Evolutionary conservation across 306 rosid species (phyloP).

Genomic region (Purshia tridentata): DNA sequence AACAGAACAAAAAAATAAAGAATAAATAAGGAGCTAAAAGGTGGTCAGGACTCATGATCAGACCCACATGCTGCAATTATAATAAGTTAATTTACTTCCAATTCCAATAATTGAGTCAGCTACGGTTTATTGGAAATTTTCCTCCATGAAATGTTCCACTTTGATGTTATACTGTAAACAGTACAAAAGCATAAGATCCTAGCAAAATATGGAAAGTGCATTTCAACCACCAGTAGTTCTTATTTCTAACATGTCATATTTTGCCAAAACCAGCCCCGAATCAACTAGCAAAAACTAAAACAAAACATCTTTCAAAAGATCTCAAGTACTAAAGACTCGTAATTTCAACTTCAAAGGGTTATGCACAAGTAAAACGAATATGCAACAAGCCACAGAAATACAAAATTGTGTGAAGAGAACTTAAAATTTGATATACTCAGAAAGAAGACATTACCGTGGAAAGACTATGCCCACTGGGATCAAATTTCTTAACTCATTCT

Average conservation of each 20-base stretch:
- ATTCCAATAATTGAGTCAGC: not conserved
- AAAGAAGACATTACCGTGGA: slow-evolving; percentile 72
- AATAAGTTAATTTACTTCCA: not conserved
- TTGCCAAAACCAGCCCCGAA: not conserved
- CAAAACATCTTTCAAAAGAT: not conserved
- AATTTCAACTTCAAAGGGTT: not conserved
- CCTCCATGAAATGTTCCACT: not conserved
- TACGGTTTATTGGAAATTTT: not conserved
- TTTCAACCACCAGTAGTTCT: not conserved
- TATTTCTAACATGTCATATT: not conserved
- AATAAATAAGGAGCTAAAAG: not conserved
- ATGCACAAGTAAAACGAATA: not conserved
- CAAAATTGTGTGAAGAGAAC: not conserved
- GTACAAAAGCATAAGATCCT: no score
- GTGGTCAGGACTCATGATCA: not conserved
- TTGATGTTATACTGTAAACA: not conserved
- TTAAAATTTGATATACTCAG: not conserved
- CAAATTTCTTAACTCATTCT: slow-evolving; percentile 63
- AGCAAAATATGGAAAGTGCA: not conserved
- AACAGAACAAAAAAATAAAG: not conserved
- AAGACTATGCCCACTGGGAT: slow-evolving; percentile 75
- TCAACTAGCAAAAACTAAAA: not conserved
- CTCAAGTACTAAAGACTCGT: not conserved
- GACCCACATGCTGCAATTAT: not conserved
- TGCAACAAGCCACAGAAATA: not conserved